phyloP scores from a whole-genome alignment of 2,329 filamentous ascomycete species.

The Furcasterigmium sp. region DNA sequence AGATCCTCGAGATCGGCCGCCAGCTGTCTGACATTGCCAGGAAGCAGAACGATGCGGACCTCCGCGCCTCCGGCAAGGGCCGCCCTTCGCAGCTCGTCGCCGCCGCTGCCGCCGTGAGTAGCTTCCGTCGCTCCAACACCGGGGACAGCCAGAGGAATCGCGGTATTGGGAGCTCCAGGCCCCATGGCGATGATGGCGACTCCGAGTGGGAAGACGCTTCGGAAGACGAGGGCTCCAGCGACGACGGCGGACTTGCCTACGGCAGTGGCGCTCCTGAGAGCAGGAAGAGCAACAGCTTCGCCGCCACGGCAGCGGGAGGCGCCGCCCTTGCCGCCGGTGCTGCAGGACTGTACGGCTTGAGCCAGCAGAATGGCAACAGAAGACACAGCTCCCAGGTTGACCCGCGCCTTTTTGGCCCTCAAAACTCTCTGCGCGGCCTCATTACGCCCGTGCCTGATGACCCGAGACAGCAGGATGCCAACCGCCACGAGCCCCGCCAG shows the following conservation, averaged over 20 bases:
- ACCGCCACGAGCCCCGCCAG: constrained; percentile 41
- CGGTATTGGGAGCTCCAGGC: constrained; percentile 35
- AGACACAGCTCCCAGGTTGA: constrained; percentile 45
- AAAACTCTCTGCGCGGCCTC: constrained; percentile 52
- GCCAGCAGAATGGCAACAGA: constrained; percentile 35
- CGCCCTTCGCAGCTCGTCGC: constrained; percentile 29
- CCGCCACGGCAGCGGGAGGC: constrained; percentile 33
- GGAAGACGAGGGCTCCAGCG: constrained; percentile 39
- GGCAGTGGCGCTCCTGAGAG: constrained; percentile 19
- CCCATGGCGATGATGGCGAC: constrained; percentile 36
- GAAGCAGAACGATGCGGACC: constrained; percentile 44
- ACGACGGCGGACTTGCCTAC: constrained; percentile 37
- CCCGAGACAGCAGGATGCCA: background rate
- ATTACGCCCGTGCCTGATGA: background rate
- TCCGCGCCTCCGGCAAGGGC: constrained; percentile 33
- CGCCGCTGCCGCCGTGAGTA: constrained; percentile 34
- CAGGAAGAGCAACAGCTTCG: constrained; percentile 10
- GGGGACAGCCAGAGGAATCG: constrained; percentile 27
- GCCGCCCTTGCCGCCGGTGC: constrained; percentile 35
- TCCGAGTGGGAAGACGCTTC: constrained; percentile 54
- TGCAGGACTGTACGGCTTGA: constrained; percentile 40
- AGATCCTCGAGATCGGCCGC: constrained; percentile 51
- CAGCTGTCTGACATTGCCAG: constrained; percentile 48
- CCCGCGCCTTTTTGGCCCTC: constrained; percentile 52
- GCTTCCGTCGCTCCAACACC: constrained; percentile 30